phyloP scores from a whole-genome alignment of 2,329 filamentous ascomycete species.

The Xylaria sp. region DNA sequence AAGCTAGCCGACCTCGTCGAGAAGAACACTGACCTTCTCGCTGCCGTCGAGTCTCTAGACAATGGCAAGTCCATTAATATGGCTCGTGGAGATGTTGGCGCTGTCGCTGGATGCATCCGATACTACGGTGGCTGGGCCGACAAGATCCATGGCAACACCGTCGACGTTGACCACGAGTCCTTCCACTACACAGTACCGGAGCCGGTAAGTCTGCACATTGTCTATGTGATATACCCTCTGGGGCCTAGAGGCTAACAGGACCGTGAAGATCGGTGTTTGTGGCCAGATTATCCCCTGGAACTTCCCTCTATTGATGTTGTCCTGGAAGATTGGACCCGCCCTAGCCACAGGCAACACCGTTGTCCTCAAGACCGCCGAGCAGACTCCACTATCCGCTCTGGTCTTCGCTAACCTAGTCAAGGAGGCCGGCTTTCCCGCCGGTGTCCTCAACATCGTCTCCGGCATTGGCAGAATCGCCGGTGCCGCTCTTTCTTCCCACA shows the following conservation, averaged over 20 bases:
- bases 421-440: constrained; percentile 81
- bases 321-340: constrained; percentile 84
- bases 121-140: constrained; percentile 94
- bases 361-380: constrained; percentile 79
- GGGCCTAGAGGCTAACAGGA: constrained; percentile 21
- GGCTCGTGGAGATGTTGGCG: constrained; percentile 78
- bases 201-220: constrained; percentile 62
- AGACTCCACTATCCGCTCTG: constrained; percentile 77
- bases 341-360: constrained; percentile 77
- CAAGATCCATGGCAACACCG: constrained; percentile 89
- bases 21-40: constrained; percentile 79
- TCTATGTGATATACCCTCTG: neutral
- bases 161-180: constrained; percentile 79
- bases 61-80: constrained; percentile 84
- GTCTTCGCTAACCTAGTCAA: constrained; percentile 72
- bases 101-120: constrained; percentile 76
- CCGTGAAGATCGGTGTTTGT: constrained; percentile 58
- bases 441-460: constrained; percentile 80
- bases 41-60: constrained; percentile 86
- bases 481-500: constrained; percentile 78
- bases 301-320: constrained; percentile 82
- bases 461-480: constrained; percentile 83
- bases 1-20: constrained; percentile 85
- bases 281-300: constrained; percentile 93
- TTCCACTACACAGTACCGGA: constrained; percentile 87